Conservation (phyloP, 768 basidiomycete species). For the Lactifluus piperatus region DNA sequence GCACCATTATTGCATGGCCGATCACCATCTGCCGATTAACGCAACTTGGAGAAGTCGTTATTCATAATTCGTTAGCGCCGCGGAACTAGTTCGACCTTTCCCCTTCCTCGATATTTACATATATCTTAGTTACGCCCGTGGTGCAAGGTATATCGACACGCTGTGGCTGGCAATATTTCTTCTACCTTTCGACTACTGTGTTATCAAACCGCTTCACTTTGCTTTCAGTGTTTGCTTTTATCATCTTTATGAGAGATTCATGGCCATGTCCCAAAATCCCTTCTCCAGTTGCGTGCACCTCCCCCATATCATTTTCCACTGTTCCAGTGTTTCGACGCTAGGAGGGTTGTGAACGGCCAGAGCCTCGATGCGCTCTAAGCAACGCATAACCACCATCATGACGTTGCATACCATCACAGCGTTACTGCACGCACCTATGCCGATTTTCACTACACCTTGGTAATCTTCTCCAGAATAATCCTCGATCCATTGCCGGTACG, state of each 20-base stretch:
- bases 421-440: slow-evolving; percentile 49
- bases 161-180: not conserved
- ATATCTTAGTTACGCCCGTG: not conserved
- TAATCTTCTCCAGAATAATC: slow-evolving; percentile 70
- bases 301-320: slow-evolving; percentile 68
- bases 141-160: not conserved
- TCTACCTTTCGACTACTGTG: not conserved
- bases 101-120: not conserved
- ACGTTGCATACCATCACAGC: not conserved
- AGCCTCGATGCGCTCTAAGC: slow-evolving; percentile 63
- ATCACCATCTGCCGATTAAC: not conserved
- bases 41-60: not conserved
- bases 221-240: not conserved
- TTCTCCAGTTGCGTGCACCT: slow-evolving; percentile 71
- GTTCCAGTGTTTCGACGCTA: slow-evolving; percentile 44
- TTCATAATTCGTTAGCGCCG: not conserved
- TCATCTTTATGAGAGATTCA: slow-evolving; percentile 14
- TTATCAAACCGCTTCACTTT: not conserved
- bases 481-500: slow-evolving; percentile 68
- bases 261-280: slow-evolving; percentile 78
- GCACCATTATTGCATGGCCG: not conserved
- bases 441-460: slow-evolving; percentile 61
- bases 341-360: slow-evolving; percentile 55
- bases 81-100: too few species aligned
- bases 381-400: not conserved